These are phyloP conservation scores for Starmera dryadoides DNA, from an alignment of 805 yeast genomes.

Conservation along the genomic window DNA sequence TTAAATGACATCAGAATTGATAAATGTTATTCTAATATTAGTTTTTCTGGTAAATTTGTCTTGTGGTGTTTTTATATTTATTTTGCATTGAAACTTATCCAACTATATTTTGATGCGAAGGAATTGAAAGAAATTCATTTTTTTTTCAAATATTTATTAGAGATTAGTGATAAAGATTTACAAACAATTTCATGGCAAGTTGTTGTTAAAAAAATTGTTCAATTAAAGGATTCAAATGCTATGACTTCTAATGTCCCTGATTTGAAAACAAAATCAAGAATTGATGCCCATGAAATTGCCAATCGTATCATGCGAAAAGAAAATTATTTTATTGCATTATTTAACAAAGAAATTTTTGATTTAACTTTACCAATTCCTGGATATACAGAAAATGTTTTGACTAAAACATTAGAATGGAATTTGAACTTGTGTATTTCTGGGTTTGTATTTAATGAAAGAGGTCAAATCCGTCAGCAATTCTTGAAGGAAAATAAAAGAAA, in stretches of 20 bases:
- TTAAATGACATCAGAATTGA: conserved; percentile 26
- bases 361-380: conserved; percentile 51
- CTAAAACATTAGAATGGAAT: conserved; percentile 93
- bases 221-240: conserved; percentile 75
- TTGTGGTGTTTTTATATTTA: conserved; percentile 55
- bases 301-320: conserved; percentile 94
- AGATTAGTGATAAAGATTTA: conserved; percentile 71
- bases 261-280: conserved; percentile 60
- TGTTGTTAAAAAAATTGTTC: conserved; percentile 69
- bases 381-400: conserved; percentile 39
- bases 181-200: conserved; percentile 93
- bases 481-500: conserved; percentile 66
- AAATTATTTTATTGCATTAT: conserved; percentile 85
- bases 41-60: conserved; percentile 47
- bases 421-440: conserved; percentile 82
- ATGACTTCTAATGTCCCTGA: conserved; percentile 41
- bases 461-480: conserved; percentile 69
- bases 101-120: conserved; percentile 54
- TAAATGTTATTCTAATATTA: conserved; percentile 35
- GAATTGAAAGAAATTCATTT: conserved; percentile 67
- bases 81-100: conserved; percentile 43
- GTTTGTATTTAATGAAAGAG: conserved; percentile 74
- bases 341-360: conserved; percentile 70
- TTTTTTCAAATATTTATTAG: conserved; percentile 67
- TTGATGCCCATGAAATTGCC: conserved; percentile 92